Conservation (phyloP, 2,329 filamentous ascomycete species). For the Trichocomaceae sp. region DNA sequence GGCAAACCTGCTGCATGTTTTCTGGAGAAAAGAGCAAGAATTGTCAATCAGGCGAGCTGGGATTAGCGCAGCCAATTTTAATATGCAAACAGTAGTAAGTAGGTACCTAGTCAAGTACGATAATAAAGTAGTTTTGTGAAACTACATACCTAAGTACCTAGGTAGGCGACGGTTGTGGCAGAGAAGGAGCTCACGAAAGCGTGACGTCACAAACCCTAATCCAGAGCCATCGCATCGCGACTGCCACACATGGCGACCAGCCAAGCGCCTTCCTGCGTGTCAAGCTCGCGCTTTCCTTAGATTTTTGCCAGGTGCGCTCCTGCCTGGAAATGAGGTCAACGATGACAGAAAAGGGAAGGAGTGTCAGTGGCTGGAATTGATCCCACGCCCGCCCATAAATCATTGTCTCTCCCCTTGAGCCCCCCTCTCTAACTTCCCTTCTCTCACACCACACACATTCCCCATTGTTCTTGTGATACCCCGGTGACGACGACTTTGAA, state of each 20-base stretch:
- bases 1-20: background rate
- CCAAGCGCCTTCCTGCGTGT: background rate
- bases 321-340: background rate
- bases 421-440: background rate
- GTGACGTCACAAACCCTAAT: slow-evolving; percentile 11
- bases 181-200: slow-evolving; percentile 2
- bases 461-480: slow-evolving; percentile 13
- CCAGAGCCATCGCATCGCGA: background rate
- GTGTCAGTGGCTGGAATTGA: background rate
- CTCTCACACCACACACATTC: background rate
- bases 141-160: background rate
- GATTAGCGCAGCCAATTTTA: background rate
- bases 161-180: no score
- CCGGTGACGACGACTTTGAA: background rate
- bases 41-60: background rate
- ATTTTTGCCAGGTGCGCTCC: no score
- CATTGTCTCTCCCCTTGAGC: background rate
- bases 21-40: background rate
- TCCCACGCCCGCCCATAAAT: background rate
- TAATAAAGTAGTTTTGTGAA: no score
- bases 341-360: background rate
- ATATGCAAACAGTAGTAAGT: background rate
- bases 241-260: background rate
- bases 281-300: background rate
- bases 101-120: no score